Evolutionary conservation across 2,329 filamentous ascomycete genomes (phyloP).

Genomic region (Periconia sp.): DNA sequence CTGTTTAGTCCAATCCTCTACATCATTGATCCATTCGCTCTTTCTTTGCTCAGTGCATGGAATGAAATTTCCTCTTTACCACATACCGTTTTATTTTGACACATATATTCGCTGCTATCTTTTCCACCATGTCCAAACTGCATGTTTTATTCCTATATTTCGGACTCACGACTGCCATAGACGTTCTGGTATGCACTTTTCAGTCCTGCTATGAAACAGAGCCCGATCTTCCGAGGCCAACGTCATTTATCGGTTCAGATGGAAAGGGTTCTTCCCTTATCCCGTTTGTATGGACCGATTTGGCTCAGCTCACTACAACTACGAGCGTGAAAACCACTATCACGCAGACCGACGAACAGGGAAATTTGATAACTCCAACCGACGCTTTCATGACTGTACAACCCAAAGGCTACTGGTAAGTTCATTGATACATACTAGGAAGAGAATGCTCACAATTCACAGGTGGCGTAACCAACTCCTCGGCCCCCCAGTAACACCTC

Average conservation of each 20-base stretch:
- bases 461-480: slow-evolving; percentile 4
- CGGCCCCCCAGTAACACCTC: slow-evolving; percentile 3
- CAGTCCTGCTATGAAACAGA: slow-evolving; percentile 4
- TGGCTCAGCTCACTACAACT: slow-evolving; percentile 1
- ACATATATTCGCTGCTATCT: background rate
- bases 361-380: slow-evolving; percentile 1
- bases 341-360: slow-evolving; percentile 2
- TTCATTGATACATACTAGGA: background rate
- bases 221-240: slow-evolving; percentile 3
- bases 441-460: background rate
- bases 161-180: background rate
- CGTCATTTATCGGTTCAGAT: background rate
- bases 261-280: slow-evolving; percentile 1
- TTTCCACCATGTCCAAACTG: background rate
- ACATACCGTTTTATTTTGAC: background rate
- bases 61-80: background rate
- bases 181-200: slow-evolving; percentile 4
- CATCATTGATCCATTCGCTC: no score
- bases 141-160: background rate
- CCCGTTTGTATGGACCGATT: slow-evolving; percentile 6
- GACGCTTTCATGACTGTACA: background rate
- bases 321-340: slow-evolving; percentile 6
- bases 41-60: no score
- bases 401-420: slow-evolving; percentile 4
- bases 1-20: no score